Evolutionary conservation across 192 early-diverging fungal genomes (phyloP), one percentile per base, ranked within the genome.

Genomic region (Backusella circina): DNA sequence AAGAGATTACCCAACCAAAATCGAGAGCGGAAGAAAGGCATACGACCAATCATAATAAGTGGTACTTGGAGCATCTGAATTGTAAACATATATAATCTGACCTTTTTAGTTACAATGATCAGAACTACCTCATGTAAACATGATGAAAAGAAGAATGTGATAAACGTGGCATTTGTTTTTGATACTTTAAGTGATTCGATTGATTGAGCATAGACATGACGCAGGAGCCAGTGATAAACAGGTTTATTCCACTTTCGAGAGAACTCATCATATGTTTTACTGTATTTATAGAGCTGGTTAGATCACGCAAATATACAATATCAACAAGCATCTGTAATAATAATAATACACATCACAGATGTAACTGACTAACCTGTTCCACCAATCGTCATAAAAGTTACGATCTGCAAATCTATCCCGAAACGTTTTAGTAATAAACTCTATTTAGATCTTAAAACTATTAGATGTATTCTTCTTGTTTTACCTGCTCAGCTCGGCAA

Each of bases 321-420:
- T 47, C 21, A 32, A 31, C 21, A 37, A 18, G n/a, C 51, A 72
- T 57, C 23, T 57, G 31, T 57, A 50, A 26, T 13, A 30, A n/a
- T 72, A 33, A 23, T 6, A 23, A 32, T 61, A 44, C 50, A 32
- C 57, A 33, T 73, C 41, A 73, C 30, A 39, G 8, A n/a, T 50
- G 6, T 64, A 13, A 35, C 15, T 13, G 18, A 33, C 50, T 7
- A 41, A 77, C 70, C 82, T 87, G 76, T 99, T 99, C 96, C 96
- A 99, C 96, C 96, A 99, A 82, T 99, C 97, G 74, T 97, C 95
- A 84, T 98, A 99, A 86, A 99, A 99, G 80, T 94, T 91, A 70
- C 95, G 92, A 82, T 99, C 97, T 16, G 97, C 96, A 82, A 99
- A 99, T 30, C 88, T 88, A 57, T 12, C 68, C 23, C 67, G 50